Percentiles rank a stretch among this genome's conserved stretches.
Evolutionary conservation across 805 yeast genomes (phyloP).

Genomic region (Candida broadrunensis): DNA sequence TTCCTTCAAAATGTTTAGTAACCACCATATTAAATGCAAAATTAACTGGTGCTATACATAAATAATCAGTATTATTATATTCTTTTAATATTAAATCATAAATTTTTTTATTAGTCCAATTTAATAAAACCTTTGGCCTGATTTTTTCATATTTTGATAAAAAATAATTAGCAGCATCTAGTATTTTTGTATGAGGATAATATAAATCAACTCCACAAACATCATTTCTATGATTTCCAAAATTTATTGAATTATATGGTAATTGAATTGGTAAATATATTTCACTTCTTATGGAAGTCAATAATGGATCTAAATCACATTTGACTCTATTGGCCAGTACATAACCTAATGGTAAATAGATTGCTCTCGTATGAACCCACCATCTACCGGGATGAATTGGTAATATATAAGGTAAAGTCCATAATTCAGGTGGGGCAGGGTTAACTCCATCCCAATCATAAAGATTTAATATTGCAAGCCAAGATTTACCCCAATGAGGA

Average conservation of each 20-base stretch:
- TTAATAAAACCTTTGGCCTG: conserved; percentile 72
- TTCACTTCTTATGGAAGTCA: conserved; percentile 68
- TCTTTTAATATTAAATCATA: conserved; percentile 73
- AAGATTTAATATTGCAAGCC: conserved; percentile 76
- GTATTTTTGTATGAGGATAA: conserved; percentile 78
- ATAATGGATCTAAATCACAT: conserved; percentile 62
- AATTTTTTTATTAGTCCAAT: conserved; percentile 48
- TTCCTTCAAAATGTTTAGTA: conserved; percentile 67
- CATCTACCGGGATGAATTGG: conserved; percentile 94
- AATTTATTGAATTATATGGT: conserved; percentile 67
- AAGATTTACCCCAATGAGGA: conserved; percentile 98
- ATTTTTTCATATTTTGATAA: conserved; percentile 66
- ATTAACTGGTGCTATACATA: conserved; percentile 92
- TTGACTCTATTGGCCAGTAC: conserved; percentile 54
- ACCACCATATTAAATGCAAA: conserved; percentile 81
- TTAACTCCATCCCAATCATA: conserved; percentile 97
- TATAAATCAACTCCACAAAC: conserved; percentile 92
- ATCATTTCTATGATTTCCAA: conserved; percentile 67
- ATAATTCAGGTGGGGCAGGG: conserved; percentile 96
- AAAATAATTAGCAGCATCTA: conserved; percentile 59
- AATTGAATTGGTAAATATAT: conserved; percentile 52
- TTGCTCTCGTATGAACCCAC: conserved; percentile 99
- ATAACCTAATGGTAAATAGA: conserved; percentile 85
- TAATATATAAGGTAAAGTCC: conserved; percentile 76
- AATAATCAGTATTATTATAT: conserved; percentile 67